phyloP scores from a whole-genome alignment of 305 asterid genomes.

The Fraxinus latifolia region DNA sequence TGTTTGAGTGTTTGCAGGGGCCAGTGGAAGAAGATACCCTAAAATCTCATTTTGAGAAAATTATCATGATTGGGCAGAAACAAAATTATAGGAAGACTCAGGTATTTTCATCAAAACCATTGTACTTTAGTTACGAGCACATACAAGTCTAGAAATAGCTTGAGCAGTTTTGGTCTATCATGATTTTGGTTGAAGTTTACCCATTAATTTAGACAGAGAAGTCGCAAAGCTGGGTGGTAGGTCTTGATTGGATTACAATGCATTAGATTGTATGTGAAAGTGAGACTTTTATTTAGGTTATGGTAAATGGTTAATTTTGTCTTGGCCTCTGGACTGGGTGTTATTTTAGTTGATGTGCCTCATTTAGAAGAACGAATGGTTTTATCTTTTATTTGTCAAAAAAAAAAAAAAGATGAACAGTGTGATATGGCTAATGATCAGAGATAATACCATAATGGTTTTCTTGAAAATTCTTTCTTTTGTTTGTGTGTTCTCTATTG shows the following conservation, averaged over 20 bases:
- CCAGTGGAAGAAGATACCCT: slow-evolving; percentile 92
- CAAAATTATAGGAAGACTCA: slow-evolving; percentile 52
- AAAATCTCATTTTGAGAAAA: slow-evolving; percentile 85
- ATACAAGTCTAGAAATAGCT: background rate
- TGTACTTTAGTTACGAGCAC: background rate
- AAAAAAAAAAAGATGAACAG: background rate
- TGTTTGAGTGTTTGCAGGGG: slow-evolving; percentile 84
- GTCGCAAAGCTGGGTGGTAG: slow-evolving; percentile 4
- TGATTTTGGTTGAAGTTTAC: slow-evolving; percentile 6
- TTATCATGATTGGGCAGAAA: slow-evolving; percentile 65
- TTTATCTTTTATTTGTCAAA: background rate
- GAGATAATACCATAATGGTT: background rate
- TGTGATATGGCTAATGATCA: background rate
- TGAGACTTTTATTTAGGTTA: background rate
- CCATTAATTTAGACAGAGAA: background rate
- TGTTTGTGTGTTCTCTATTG: background rate
- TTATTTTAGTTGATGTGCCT: background rate
- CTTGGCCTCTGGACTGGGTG: background rate
- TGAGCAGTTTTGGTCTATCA: background rate
- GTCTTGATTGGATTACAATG: background rate
- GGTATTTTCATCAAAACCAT: slow-evolving; percentile 40
- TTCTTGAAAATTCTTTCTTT: background rate
- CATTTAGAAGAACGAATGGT: background rate
- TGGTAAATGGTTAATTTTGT: background rate
- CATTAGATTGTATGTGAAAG: background rate